phyloP scores from a whole-genome alignment of 2,329 filamentous ascomycete genomes.

The Xylariomycetidae sp. region DNA sequence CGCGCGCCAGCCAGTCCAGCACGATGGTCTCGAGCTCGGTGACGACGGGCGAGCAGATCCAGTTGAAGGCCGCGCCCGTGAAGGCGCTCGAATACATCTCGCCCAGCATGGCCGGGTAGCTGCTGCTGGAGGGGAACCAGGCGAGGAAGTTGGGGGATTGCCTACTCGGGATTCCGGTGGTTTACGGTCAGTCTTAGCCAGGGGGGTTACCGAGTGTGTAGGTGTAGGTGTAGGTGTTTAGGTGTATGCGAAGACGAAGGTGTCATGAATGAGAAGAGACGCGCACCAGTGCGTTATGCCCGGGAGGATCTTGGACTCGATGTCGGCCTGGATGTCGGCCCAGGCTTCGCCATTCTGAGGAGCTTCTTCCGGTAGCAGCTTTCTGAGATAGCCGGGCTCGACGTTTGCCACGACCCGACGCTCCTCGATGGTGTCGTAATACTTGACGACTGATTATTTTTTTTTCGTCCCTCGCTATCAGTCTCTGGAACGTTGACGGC shows the following conservation, averaged over 20 bases:
- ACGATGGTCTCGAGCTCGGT: slow-evolving; percentile 93
- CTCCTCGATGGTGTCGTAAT: slow-evolving; percentile 71
- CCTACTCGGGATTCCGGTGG: slow-evolving; percentile 33
- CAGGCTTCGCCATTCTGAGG: slow-evolving; percentile 68
- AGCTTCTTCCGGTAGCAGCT: slow-evolving; percentile 65
- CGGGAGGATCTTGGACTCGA: slow-evolving; percentile 82
- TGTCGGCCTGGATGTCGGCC: slow-evolving; percentile 74
- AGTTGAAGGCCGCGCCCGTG: slow-evolving; percentile 91
- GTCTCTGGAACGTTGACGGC: too few species aligned
- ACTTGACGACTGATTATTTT: slow-evolving; percentile 63
- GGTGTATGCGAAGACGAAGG: too few species aligned
- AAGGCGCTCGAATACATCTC: slow-evolving; percentile 91
- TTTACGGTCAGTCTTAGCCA: too few species aligned
- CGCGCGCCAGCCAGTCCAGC: slow-evolving; percentile 82
- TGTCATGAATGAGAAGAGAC: not conserved
- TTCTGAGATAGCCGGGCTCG: slow-evolving; percentile 78
- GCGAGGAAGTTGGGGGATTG: slow-evolving; percentile 93
- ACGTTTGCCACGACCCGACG: slow-evolving; percentile 73
- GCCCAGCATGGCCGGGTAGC: slow-evolving; percentile 80
- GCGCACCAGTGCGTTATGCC: slow-evolving; percentile 80
- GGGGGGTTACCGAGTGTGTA: too few species aligned
- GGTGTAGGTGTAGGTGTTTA: too few species aligned
- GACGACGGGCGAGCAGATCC: slow-evolving; percentile 87
- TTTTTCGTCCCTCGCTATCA: not conserved
- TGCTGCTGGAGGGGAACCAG: slow-evolving; percentile 81